phyloP scores from a whole-genome alignment of 306 rosid genomes.

The Rosa rugosa region DNA sequence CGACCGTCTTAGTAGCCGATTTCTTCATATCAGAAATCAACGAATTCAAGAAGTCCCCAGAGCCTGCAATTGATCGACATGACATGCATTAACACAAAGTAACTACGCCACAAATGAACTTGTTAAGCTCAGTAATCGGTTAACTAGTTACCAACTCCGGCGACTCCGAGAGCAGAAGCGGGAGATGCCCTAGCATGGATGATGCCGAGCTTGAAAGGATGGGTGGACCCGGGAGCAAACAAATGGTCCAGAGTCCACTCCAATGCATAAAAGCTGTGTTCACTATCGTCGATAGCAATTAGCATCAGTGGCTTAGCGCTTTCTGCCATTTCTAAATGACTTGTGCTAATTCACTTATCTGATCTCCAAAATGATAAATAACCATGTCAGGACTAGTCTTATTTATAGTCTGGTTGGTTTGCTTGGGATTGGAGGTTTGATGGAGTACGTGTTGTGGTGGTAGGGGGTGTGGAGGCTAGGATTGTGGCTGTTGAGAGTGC shows the following conservation, averaged over 20 bases:
- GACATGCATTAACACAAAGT: background rate
- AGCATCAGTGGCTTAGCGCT: constrained; percentile 32
- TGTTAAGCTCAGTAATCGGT: background rate
- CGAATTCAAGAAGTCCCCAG: constrained; percentile 13
- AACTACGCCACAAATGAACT: background rate
- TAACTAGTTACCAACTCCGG: constrained; percentile 21
- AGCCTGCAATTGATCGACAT: constrained; percentile 10
- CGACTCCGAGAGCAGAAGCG: constrained; percentile 20
- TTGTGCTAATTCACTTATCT: background rate
- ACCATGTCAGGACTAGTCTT: background rate
- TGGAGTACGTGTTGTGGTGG: background rate
- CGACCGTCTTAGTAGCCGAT: constrained; percentile 1
- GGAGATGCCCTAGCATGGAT: constrained; percentile 34
- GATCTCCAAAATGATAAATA: background rate
- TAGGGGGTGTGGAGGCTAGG: background rate
- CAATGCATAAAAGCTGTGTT: constrained; percentile 40
- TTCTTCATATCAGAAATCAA: constrained; percentile 34
- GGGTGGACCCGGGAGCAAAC: constrained; percentile 5
- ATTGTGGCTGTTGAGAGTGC: background rate
- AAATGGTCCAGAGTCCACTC: constrained; percentile 41
- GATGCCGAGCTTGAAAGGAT: constrained; percentile 30
- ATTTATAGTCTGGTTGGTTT: background rate
- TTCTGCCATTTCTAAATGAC: constrained; percentile 26
- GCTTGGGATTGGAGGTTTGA: background rate
- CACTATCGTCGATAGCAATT: constrained; percentile 35